Conservation (phyloP, 2,329 filamentous ascomycete genomes). For the Phaeosphaeriaceae sp. region DNA sequence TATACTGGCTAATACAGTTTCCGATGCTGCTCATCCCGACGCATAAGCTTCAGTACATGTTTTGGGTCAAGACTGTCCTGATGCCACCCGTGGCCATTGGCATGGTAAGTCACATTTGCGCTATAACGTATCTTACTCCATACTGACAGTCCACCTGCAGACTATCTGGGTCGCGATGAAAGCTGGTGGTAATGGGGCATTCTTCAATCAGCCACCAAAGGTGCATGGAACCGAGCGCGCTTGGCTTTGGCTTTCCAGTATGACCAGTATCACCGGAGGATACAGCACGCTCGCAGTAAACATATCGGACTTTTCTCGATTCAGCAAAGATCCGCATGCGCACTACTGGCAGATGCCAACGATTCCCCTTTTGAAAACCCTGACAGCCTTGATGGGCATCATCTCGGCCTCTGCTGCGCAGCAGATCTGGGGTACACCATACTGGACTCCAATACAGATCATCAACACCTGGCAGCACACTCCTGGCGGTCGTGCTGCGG, state of each 20-base stretch:
- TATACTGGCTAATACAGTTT: slow-evolving; percentile 25
- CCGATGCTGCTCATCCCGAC: slow-evolving; percentile 27
- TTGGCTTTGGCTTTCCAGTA: slow-evolving; percentile 7
- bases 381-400: slow-evolving; percentile 28
- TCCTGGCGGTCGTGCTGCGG: slow-evolving; percentile 19
- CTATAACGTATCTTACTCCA: not conserved
- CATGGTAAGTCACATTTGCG: slow-evolving; percentile 1
- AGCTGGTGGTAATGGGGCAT: slow-evolving; percentile 22
- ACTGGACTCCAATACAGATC: slow-evolving; percentile 32
- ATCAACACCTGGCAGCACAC: slow-evolving; percentile 15
- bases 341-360: slow-evolving; percentile 19
- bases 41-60: slow-evolving; percentile 23
- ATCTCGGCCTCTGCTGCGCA: slow-evolving; percentile 20
- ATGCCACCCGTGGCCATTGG: slow-evolving; percentile 11
- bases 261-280: slow-evolving; percentile 19
- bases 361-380: slow-evolving; percentile 20
- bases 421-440: slow-evolving; percentile 17
- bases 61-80: slow-evolving; percentile 12
- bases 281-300: slow-evolving; percentile 20
- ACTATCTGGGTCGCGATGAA: slow-evolving; percentile 16
- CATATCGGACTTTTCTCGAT: slow-evolving; percentile 26
- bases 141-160: not conserved
- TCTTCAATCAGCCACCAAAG: slow-evolving; percentile 7
- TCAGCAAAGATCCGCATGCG: slow-evolving; percentile 13
- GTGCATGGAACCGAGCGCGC: not conserved